Base-by-base conservation (phyloP, 495 filamentous ascomycete species). In the Collariella sp. region DNA sequence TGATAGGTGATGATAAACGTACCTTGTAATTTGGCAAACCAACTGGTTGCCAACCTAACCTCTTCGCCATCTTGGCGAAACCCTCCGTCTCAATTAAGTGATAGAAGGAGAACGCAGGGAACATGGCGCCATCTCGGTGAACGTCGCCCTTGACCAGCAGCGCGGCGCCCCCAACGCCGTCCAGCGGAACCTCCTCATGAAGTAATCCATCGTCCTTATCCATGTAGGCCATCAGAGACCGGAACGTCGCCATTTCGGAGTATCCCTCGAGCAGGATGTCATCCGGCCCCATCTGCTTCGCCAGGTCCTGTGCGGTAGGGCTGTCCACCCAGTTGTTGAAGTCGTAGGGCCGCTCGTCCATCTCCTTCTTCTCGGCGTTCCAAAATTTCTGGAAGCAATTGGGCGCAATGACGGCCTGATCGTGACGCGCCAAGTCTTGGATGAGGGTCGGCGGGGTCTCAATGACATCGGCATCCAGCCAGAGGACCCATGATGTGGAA, bases 21-120 rank as follows among this genome's bases (percentile, higher is more conserved):
- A 97, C 93, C 76, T 94, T 89, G 72, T 98, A 98, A 75, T 98
- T 95, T 33, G 93, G 93, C 62, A 98, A 63, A 5, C 93, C 93
- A 63, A 78, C 87, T 42, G 86, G 79, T 50, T 82, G 74, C 82
- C 91, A 96, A 18, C 89, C 89, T 63, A 98, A 69, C 53, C 93
- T 76, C 61, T 76, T 83, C 18, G 89, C 91, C 93, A 98, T 98
- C 72, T 91, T 96, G 13, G 94, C 91, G 63, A 98, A 98, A 0
- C 93, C 93, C 66, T 98, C 93, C 5, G 94, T 97, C 74, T 98
- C 93, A 57, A 98, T 91, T 24, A 98, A 70, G 70, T 97, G 87
- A 64, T 94, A 98, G 66, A 98, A 98, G 3, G 91, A 70, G 67
- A 98, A 98, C 0, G 93, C 80, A 16, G 93, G 93, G 69, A 98